Base-by-base conservation (phyloP, 2,329 filamentous ascomycete genomes). In the Hypoxylon sp. region DNA sequence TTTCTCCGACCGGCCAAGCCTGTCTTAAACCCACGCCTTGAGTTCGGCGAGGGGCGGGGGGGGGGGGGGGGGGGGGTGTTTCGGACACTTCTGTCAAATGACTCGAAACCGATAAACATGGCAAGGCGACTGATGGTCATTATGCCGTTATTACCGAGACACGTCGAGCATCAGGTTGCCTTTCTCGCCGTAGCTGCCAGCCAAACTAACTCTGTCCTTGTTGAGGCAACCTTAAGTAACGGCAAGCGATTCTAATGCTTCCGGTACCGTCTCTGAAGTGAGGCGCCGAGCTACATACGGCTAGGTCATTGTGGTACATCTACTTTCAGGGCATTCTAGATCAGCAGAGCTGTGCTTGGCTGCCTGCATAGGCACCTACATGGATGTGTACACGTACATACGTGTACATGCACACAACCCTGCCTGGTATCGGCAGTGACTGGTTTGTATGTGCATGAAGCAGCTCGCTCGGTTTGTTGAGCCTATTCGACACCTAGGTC, bases 351-450 rank as follows among this genome's bases (percentile, higher is more conserved):
- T 37, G 7, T 33, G 41, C 31, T 27, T 55, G 48, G 45, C 40
- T 55, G 47, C 51, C 51, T 40, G 38, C n/a, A n/a, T n/a, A n/a
- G n/a, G n/a, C n/a, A n/a, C n/a, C n/a, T n/a, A n/a, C n/a, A n/a
- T n/a, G n/a, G n/a, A n/a, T n/a, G n/a, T n/a, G n/a, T n/a, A n/a
- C n/a, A n/a, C n/a, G n/a, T n/a, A n/a, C n/a, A n/a, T n/a, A n/a
- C n/a, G n/a, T n/a, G n/a, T n/a, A n/a, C n/a, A n/a, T n/a, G n/a
- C n/a, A n/a, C n/a, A n/a, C n/a, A n/a, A n/a, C n/a, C n/a, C n/a
- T n/a, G n/a, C n/a, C n/a, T n/a, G 17, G 35, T 29, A 42, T 59
- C 56, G 56, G 50, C 35, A 52, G 47, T 55, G 40, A 24, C 55
- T 50, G 45, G 49, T 26, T 38, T 42, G 35, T 50, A 51, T 35